A percentile compares a stretch with the other conserved stretches of the same genome.
Conservation (phyloP, 1,284 basidiomycete genomes). For the Lentinus polychrous region DNA sequence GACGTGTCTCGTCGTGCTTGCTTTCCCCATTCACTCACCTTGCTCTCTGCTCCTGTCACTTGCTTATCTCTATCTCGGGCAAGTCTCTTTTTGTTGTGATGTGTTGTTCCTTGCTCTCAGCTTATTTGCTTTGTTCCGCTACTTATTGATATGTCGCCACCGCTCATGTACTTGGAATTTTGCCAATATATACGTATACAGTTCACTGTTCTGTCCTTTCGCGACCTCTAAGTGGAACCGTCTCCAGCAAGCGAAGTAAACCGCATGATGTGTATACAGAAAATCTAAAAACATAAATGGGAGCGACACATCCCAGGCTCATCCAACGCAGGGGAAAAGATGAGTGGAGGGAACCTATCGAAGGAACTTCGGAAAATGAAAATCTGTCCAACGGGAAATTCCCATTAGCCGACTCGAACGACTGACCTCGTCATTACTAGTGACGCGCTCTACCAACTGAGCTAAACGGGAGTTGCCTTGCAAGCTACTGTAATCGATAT, state of each 20-base stretch:
- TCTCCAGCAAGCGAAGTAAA: no score
- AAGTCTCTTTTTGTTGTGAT: not conserved
- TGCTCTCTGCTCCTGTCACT: not conserved
- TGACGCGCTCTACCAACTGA: constrained; percentile 58
- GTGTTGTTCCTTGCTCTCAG: not conserved
- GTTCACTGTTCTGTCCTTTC: no score
- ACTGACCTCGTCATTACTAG: constrained; percentile 45
- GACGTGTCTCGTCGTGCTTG: not conserved
- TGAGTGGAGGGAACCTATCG: no score
- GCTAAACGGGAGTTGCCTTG: constrained; percentile 42
- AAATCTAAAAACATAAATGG: not conserved
- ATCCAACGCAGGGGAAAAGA: no score
- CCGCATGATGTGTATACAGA: not conserved
- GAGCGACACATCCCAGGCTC: no score
- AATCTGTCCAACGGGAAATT: constrained; percentile 17
- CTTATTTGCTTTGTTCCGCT: not conserved
- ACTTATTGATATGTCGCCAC: constrained; percentile 1
- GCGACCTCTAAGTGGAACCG: no score
- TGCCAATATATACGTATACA: no score
- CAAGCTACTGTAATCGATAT: no score
- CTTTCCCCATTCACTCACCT: not conserved
- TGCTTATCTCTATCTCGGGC: not conserved
- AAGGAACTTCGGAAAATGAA: no score
- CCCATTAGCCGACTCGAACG: constrained; percentile 37
- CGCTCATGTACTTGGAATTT: constrained; percentile 8